These are phyloP conservation scores for Boehmeria nivea DNA, from an alignment of 306 rosid species.

Conservation along the genomic window DNA sequence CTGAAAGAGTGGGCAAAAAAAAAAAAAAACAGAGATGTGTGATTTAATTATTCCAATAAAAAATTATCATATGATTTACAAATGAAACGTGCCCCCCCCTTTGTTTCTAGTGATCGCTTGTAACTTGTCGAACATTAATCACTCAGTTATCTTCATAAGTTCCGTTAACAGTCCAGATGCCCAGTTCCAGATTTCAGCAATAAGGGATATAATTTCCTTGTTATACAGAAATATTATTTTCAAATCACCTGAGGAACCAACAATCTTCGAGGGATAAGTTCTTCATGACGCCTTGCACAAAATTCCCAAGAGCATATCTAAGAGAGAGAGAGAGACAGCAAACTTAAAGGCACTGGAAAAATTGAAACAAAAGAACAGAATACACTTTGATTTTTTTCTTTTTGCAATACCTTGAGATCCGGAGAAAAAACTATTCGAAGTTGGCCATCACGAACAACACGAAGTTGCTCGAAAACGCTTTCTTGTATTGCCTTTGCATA, in stretches of 20 bases:
- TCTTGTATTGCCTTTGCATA: constrained; percentile 98
- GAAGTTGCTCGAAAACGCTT: constrained; percentile 98
- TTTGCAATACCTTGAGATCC: constrained; percentile 62
- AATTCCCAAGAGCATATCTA: constrained; percentile 99
- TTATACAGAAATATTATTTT: constrained; percentile 18
- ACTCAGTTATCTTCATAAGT: no score
- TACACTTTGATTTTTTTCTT: no score
- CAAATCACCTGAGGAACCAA: constrained; percentile 82
- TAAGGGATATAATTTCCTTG: constrained; percentile 9
- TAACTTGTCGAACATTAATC: no score
- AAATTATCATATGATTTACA: no score
- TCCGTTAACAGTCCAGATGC: no score
- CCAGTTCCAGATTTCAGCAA: constrained; percentile 6
- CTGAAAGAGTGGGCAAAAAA: no score
- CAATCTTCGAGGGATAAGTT: constrained; percentile 92
- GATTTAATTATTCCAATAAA: no score
- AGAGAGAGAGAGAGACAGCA: constrained; percentile 18
- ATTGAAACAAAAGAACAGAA: background rate
- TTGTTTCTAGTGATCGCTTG: no score
- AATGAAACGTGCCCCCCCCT: no score
- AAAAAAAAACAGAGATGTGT: no score
- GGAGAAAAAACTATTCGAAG: constrained; percentile 91
- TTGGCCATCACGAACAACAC: constrained; percentile 99
- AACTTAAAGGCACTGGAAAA: constrained; percentile 3
- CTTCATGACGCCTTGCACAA: constrained; percentile 98